Base-by-base conservation (phyloP, 1,284 basidiomycete species). In the Apiotrichum porosum region DNA sequence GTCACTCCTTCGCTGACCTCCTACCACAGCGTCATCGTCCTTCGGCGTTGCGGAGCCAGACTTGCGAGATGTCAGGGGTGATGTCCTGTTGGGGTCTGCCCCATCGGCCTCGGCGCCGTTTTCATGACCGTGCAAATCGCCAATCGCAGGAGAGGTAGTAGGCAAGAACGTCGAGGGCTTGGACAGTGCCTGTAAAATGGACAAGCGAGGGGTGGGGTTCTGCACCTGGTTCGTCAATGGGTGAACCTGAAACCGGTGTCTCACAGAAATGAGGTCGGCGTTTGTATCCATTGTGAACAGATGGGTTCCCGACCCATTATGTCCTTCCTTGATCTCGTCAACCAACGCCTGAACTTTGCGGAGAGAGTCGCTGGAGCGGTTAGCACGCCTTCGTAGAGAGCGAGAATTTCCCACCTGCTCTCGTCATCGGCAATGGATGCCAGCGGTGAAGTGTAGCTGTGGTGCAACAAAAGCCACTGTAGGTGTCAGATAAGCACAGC, bases 401-500 rank as follows among this genome's bases (percentile, higher is more conserved):
- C 23, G n/a, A 1, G 15, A 21, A 36, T 26, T 31, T 23, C 36
- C 35, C 18, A 4, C 1, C n/a, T n/a, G 2, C 9, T 17, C 4
- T 26, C 31, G 9, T 31, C 36, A 2, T 36, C 41, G 52, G 30
- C 15, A 17, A 53, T 17, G 3, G 45, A 28, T 3, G 60, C 51
- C 3, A 69, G 52, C 1, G 62, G 56, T 5, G 65, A 65, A 44
- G 61, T 56, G 19, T 57, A 34, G 12, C 54, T 57, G 41, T 67
- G 62, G 24, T 60, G 52, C 12, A 69, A 41, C 12, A 63, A 33
- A 1, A 55, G 37, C 65, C 65, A 70, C 61, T 66, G 32, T 17
- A 6, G 44, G 23, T 42, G 18, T 23, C 14, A 6, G 18, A 9
- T 48, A 23, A 42, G n/a, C 32, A 28, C 1, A 14, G 3, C 19